Evolutionary conservation across 140 eudicot genomes (phyloP).

Genomic region (Cichorium intybus): DNA sequence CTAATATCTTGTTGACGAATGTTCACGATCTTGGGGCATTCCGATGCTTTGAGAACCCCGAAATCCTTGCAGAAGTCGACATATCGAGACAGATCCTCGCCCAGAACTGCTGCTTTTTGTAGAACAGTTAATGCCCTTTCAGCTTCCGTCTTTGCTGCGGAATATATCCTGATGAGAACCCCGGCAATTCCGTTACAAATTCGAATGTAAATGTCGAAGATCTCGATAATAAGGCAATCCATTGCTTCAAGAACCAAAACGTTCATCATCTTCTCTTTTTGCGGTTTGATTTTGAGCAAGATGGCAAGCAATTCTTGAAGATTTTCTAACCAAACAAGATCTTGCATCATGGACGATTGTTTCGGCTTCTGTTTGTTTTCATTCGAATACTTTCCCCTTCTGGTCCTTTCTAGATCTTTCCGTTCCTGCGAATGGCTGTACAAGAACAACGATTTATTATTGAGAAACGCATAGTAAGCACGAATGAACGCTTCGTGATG

Average conservation of each 20-base stretch:
- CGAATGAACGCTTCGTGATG: conserved; percentile 47
- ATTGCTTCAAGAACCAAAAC: conserved; percentile 63
- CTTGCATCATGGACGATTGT: conserved; percentile 27
- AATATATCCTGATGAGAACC: conserved; percentile 37
- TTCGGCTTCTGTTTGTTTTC: conserved; percentile 5
- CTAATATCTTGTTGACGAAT: conserved; percentile 49
- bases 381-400: conserved; percentile 7
- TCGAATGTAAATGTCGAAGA: conserved; percentile 55
- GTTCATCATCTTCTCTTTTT: conserved; percentile 16
- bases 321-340: conserved; percentile 47
- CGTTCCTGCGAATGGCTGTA: conserved; percentile 31
- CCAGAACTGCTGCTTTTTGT: conserved; percentile 48
- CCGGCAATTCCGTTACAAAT: conserved; percentile 66
- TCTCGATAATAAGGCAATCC: conserved; percentile 71
- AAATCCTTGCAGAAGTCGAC: conserved; percentile 47
- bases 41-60: conserved; percentile 52
- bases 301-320: conserved; percentile 55
- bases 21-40: conserved; percentile 43
- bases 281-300: conserved; percentile 58
- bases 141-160: conserved; percentile 52
- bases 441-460: conserved; percentile 43
- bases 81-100: conserved; percentile 45
- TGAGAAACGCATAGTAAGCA: conserved; percentile 57
- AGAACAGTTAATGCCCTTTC: conserved; percentile 39
- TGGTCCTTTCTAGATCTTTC: conserved; percentile 7